phyloP scores from a whole-genome alignment of 495 filamentous ascomycete genomes.

The Apodospora peruviana region DNA sequence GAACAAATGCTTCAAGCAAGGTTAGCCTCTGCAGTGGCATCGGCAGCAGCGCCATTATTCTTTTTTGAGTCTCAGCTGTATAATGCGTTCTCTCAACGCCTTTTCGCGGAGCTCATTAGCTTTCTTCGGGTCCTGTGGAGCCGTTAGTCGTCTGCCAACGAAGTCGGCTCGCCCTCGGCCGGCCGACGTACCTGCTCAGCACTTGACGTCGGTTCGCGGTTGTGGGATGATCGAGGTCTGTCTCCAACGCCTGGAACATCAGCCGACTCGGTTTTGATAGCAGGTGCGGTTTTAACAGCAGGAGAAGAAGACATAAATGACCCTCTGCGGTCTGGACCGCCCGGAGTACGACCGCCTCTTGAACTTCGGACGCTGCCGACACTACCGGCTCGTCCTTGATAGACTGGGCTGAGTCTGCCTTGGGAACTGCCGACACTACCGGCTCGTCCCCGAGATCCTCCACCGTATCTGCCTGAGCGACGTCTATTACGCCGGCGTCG shows the following conservation, averaged over 20 bases:
- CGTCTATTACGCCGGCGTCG: conserved; percentile 50
- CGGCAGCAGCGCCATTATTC: conserved; percentile 51
- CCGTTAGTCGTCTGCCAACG: background rate
- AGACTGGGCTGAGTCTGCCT: conserved; percentile 4
- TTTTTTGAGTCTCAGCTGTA: conserved; percentile 61
- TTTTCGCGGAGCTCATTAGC: conserved; percentile 57
- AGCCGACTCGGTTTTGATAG: conserved; percentile 49
- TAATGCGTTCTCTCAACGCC: conserved; percentile 62
- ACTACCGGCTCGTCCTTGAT: conserved; percentile 11
- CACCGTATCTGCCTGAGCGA: conserved; percentile 23
- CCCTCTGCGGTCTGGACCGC: conserved; percentile 11
- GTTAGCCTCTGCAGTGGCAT: conserved; percentile 43
- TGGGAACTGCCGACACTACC: conserved; percentile 3
- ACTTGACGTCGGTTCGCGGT: conserved; percentile 21
- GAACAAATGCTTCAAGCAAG: conserved; percentile 22
- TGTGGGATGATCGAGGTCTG: conserved; percentile 35
- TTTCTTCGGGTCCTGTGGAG: conserved; percentile 22
- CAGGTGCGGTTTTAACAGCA: conserved; percentile 43
- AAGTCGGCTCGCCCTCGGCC: conserved; percentile 2
- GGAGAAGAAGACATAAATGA: conserved; percentile 48
- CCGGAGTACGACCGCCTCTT: conserved; percentile 14
- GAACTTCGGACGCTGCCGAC: background rate
- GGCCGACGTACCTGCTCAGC: conserved; percentile 36
- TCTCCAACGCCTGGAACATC: conserved; percentile 58
- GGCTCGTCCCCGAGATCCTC: conserved; percentile 12